phyloP scores from a whole-genome alignment of 495 filamentous ascomycete species.

The Oidiodendron maius region DNA sequence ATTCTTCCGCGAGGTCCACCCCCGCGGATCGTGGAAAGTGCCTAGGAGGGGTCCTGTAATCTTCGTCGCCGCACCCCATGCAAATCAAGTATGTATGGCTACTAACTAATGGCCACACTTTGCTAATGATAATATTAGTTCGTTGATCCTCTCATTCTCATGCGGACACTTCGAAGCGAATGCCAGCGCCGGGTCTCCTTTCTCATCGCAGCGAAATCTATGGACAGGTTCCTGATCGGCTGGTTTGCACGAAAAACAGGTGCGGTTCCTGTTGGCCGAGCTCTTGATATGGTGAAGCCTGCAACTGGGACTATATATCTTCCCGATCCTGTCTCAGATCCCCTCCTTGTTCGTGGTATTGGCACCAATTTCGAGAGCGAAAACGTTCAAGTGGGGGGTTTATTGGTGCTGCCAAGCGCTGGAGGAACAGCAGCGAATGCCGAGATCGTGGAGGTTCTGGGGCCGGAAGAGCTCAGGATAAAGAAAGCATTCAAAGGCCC shows the following conservation, averaged over 20 bases:
- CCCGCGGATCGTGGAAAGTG: constrained; percentile 88
- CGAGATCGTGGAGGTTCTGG: constrained; percentile 72
- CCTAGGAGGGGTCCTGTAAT: constrained; percentile 83
- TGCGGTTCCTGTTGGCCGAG: constrained; percentile 80
- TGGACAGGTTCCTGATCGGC: constrained; percentile 81
- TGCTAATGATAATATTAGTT: constrained; percentile 39
- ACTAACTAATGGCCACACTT: neutral
- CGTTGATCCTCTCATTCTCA: constrained; percentile 89
- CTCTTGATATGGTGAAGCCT: constrained; percentile 80
- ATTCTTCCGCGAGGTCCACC: constrained; percentile 97
- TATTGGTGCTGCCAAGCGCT: constrained; percentile 77
- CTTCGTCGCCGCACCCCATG: constrained; percentile 97
- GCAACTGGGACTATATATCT: constrained; percentile 80
- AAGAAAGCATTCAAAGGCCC: constrained; percentile 80
- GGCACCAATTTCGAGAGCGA: constrained; percentile 79
- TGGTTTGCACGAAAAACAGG: constrained; percentile 72
- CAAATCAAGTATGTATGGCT: constrained; percentile 69
- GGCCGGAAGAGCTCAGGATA: constrained; percentile 73
- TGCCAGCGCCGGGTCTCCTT: constrained; percentile 83
- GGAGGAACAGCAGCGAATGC: constrained; percentile 72
- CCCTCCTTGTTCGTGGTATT: constrained; percentile 75
- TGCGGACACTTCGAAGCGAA: constrained; percentile 80
- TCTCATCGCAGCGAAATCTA: constrained; percentile 91
- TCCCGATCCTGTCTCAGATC: constrained; percentile 79
- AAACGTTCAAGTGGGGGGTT: constrained; percentile 69